Evolutionary conservation across 768 basidiomycete species (phyloP).

Genomic region (Clavaria fumosa): DNA sequence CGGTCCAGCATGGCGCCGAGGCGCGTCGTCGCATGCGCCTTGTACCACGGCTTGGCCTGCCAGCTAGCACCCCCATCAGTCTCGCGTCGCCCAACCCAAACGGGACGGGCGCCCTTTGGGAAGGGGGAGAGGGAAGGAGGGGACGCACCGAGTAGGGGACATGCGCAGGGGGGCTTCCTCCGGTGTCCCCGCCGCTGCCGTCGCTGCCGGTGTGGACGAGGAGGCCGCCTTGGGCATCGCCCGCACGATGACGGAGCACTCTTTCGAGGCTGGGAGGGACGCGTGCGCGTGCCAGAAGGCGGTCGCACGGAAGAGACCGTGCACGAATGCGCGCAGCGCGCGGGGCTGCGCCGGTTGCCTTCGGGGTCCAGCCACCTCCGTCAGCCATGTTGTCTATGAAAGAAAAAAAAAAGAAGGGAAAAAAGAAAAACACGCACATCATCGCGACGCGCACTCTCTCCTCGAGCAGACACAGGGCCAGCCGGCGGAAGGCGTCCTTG

Average conservation of each 20-base stretch:
- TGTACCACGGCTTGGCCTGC: slow-evolving; percentile 31
- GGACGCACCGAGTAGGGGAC: too few species aligned
- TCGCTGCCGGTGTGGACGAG: too few species aligned
- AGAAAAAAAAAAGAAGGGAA: not conserved
- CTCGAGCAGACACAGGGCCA: slow-evolving; percentile 26
- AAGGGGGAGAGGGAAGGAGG: too few species aligned
- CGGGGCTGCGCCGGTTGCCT: slow-evolving; percentile 26
- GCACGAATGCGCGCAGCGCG: slow-evolving; percentile 18
- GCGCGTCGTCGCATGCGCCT: slow-evolving; percentile 20
- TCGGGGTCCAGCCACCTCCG: not conserved
- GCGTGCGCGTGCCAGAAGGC: slow-evolving; percentile 24
- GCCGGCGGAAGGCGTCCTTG: slow-evolving; percentile 19
- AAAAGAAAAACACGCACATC: slow-evolving; percentile 22
- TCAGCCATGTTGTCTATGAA: not conserved
- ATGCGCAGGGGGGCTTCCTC: too few species aligned
- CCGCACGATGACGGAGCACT: slow-evolving; percentile 12
- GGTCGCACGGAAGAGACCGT: slow-evolving; percentile 12
- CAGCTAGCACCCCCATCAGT: slow-evolving; percentile 14
- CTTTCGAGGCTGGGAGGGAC: slow-evolving; percentile 22
- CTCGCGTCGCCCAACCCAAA: too few species aligned
- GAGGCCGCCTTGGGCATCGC: slow-evolving; percentile 14
- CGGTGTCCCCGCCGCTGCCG: slow-evolving; percentile 15
- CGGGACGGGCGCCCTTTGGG: too few species aligned
- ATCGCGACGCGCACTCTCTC: slow-evolving; percentile 31
- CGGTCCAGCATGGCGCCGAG: slow-evolving; percentile 17